Conservation (phyloP, 495 filamentous ascomycete genomes). For the Daldinia loculata region DNA sequence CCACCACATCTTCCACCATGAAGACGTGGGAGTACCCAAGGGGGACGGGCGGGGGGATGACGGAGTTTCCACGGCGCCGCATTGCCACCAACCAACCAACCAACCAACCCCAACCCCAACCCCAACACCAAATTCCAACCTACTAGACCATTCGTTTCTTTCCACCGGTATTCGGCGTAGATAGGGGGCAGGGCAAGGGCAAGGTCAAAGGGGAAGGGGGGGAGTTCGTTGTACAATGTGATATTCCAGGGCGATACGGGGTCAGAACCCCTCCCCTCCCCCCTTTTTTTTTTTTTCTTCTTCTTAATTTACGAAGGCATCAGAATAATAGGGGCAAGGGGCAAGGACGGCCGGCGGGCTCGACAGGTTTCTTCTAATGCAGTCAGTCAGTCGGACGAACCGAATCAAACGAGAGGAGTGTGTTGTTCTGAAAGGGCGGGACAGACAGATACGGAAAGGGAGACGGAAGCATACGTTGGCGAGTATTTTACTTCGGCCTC, state of each 20-base stretch:
- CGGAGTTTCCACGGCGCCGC: background rate
- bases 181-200: too few species aligned
- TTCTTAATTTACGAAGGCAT: too few species aligned
- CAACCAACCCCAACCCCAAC: background rate
- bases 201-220: too few species aligned
- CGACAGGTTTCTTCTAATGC: background rate
- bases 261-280: too few species aligned
- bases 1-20: background rate
- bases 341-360: background rate
- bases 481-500: background rate
- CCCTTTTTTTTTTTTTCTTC: too few species aligned
- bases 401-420: background rate
- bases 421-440: background rate
- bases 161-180: background rate
- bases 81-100: background rate
- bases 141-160: constrained; percentile 30
- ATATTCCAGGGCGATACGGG: too few species aligned
- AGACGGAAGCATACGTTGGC: background rate
- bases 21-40: background rate
- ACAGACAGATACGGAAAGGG: background rate
- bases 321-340: too few species aligned
- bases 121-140: background rate
- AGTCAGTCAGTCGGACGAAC: background rate
- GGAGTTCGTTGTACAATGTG: too few species aligned
- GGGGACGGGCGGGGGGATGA: background rate